Evolutionary conservation across 495 filamentous ascomycete species (phyloP), one percentile per base, ranked within the genome.

Genomic region (Xylaria bambusicola): DNA sequence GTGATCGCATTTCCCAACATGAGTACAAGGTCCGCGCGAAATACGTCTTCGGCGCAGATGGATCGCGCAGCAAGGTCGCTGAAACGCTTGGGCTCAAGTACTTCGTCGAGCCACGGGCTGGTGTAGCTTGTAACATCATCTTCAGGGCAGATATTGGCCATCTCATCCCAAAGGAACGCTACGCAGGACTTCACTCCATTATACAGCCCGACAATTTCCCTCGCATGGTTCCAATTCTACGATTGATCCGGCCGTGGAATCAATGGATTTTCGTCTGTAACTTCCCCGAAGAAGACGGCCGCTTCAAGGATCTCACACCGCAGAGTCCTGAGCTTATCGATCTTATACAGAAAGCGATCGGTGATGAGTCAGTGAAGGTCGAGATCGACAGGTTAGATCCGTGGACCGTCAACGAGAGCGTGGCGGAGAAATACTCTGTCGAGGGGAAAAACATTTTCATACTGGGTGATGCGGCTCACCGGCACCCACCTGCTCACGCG

Each of bases 211-310:
- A 82, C 21, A 74, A 73, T 3, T 61, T 61, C 0, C 80, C 72
- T 62, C 77, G 71, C 0, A 79, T 77, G 75, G 65, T 66, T 13
- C 58, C 63, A 13, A 73, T 80, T 46, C 61, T 75, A 4, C 65
- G 82, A 21, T 80, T 85, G 78, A 78, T 85, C 2, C 81, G 80
- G 66, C 76, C 81, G 1, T 85, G 80, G 81, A 60, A 80, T 63
- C 75, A 84, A 63, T 82, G 82, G 82, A 74, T 85, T 66, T 78
- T 84, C 45, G 80, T 83, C 56, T 61, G 78, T n/a, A 71, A 81
- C 13, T 73, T 78, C 0, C 65, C 66, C 24, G 75, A 73, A 0
- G 64, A 66, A 15, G 69, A 74, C 45, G 27, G 66, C 10, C 64
- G 64, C 9, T 67, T 69, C 52, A 62, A 68, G 13, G n/a, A 57